A percentile compares a stretch with the other conserved stretches of the same genome.
phyloP scores from a whole-genome alignment of 2,329 filamentous ascomycete species.

The Beauveria rudraprayagi region DNA sequence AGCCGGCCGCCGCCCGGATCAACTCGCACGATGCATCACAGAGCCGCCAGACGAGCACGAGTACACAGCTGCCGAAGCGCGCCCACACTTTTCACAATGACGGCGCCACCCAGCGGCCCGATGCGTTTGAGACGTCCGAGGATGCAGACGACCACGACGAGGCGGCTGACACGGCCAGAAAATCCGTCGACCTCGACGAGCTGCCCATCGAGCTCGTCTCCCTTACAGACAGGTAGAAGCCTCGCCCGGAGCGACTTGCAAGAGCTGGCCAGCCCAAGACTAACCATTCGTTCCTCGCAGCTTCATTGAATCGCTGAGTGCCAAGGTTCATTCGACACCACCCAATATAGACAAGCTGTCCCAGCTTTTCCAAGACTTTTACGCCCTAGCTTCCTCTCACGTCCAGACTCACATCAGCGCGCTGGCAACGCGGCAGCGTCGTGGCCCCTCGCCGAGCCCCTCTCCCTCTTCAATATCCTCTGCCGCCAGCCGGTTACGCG shows the following conservation, averaged over 20 bases:
- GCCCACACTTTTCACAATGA: slow-evolving; percentile 40
- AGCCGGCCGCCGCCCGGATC: neutral
- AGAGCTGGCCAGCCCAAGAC: neutral
- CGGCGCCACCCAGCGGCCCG: slow-evolving; percentile 24
- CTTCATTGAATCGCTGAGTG: slow-evolving; percentile 83
- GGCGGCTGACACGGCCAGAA: slow-evolving; percentile 36
- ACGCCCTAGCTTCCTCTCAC: slow-evolving; percentile 68
- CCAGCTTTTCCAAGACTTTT: slow-evolving; percentile 91
- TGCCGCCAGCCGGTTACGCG: slow-evolving; percentile 47
- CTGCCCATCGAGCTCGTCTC: slow-evolving; percentile 90
- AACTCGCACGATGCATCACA: neutral
- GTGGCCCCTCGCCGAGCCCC: slow-evolving; percentile 52
- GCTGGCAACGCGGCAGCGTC: slow-evolving; percentile 65
- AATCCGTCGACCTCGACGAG: slow-evolving; percentile 71
- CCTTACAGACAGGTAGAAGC: slow-evolving; percentile 68
- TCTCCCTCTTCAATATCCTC: slow-evolving; percentile 47
- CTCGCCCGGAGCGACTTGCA: neutral
- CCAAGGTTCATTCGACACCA: slow-evolving; percentile 77
- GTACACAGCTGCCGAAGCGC: slow-evolving; percentile 31
- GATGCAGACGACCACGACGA: slow-evolving; percentile 35
- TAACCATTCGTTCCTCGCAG: slow-evolving; percentile 35
- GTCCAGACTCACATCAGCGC: slow-evolving; percentile 82
- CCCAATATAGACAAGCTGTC: slow-evolving; percentile 76
- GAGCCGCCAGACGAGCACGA: slow-evolving; percentile 23
- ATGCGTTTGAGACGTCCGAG: slow-evolving; percentile 42